These are phyloP conservation scores for Stephanodiscus triporus DNA, from an alignment of 108 stramenopile species.

Conservation along the genomic window DNA sequence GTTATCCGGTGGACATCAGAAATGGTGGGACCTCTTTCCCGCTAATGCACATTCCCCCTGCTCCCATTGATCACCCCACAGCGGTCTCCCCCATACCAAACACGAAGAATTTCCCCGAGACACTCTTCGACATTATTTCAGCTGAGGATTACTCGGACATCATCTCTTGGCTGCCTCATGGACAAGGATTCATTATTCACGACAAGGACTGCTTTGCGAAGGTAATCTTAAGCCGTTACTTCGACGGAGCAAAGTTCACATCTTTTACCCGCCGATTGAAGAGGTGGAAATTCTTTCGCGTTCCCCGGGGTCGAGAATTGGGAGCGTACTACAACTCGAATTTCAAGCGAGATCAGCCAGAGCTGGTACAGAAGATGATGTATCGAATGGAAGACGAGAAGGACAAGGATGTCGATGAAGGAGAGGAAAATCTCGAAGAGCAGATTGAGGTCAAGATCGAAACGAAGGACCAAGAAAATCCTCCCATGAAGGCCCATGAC, in stretches of 20 bases:
- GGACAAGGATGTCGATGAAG: too few species aligned
- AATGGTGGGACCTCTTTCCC: neutral
- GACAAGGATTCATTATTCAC: constrained; percentile 30
- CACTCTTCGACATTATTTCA: constrained; percentile 8
- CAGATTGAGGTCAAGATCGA: too few species aligned
- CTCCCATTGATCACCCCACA: neutral
- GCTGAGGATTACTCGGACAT: constrained; percentile 4
- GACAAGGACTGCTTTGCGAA: constrained; percentile 34
- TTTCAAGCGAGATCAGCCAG: constrained; percentile 14
- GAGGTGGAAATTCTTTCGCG: constrained; percentile 27
- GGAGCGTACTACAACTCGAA: constrained; percentile 30
- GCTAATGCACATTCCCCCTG: neutral
- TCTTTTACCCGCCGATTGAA: constrained; percentile 30
- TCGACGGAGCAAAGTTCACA: constrained; percentile 8
- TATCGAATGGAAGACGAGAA: neutral
- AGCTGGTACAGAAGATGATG: neutral
- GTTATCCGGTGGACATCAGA: neutral
- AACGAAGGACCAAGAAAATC: too few species aligned
- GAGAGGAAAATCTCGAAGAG: too few species aligned
- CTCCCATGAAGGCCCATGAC: too few species aligned
- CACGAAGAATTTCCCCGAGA: neutral
- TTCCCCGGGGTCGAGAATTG: constrained; percentile 17
- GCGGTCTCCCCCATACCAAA: neutral
- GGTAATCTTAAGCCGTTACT: constrained; percentile 34
- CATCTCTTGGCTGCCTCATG: constrained; percentile 46